These are phyloP conservation scores for Scorias spongiosa DNA, from an alignment of 2,329 filamentous ascomycete species.

Conservation along the genomic window DNA sequence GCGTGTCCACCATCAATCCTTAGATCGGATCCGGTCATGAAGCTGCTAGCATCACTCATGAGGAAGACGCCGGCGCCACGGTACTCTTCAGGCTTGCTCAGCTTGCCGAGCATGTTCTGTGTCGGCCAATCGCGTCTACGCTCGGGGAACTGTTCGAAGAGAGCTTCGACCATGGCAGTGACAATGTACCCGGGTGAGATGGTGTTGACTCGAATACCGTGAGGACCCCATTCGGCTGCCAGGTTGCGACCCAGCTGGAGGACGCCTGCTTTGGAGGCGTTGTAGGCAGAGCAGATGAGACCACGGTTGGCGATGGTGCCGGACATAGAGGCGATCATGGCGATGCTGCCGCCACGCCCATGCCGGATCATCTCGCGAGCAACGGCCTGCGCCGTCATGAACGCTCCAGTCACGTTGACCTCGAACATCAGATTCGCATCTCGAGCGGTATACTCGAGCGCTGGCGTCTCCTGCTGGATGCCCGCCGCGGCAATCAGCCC, in stretches of 20 bases:
- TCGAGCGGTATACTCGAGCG: constrained; percentile 58
- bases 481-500: constrained; percentile 62
- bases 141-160: constrained; percentile 65
- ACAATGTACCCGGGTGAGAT: constrained; percentile 69
- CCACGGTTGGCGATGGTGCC: constrained; percentile 47
- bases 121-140: constrained; percentile 53
- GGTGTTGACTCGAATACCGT: constrained; percentile 67
- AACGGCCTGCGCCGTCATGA: constrained; percentile 49
- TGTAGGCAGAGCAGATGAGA: constrained; percentile 54
- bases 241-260: constrained; percentile 56
- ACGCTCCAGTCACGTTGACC: constrained; percentile 42
- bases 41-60: constrained; percentile 30
- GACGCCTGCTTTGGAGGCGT: constrained; percentile 60
- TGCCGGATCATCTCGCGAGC: constrained; percentile 49
- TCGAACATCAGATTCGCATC: constrained; percentile 49
- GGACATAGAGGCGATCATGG: constrained; percentile 48
- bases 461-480: constrained; percentile 70
- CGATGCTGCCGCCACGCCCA: constrained; percentile 44
- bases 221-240: constrained; percentile 55
- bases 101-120: constrained; percentile 62
- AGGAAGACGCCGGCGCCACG: constrained; percentile 24
- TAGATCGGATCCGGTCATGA: constrained; percentile 41
- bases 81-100: constrained; percentile 23
- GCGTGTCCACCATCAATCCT: constrained; percentile 40
- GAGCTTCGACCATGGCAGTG: constrained; percentile 66